Percentiles rank a stretch among this genome's conserved stretches.
Evolutionary conservation across 2,329 filamentous ascomycete species (phyloP).

Genomic region (Penicillium sp.): DNA sequence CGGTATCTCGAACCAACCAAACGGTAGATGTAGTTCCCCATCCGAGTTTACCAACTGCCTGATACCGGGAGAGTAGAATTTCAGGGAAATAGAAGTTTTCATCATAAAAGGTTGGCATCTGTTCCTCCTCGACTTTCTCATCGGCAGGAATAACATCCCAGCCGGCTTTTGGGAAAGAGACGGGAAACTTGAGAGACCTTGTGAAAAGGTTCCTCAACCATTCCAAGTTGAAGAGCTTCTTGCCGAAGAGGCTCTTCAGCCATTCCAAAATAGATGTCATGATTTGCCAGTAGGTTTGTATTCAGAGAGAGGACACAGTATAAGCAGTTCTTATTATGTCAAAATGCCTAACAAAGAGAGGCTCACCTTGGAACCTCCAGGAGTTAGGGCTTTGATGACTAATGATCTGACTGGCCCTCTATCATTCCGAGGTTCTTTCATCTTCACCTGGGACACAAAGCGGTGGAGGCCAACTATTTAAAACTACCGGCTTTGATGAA

Average conservation of each 20-base stretch:
- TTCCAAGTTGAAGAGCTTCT: background rate
- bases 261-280: background rate
- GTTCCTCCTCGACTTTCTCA: too few species aligned
- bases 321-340: background rate
- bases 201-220: too few species aligned
- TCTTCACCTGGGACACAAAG: background rate
- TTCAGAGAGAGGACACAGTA: background rate
- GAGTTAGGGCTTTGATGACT: background rate
- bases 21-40: too few species aligned
- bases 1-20: too few species aligned
- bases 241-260: background rate
- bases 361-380: background rate
- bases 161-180: too few species aligned
- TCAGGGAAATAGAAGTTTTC: too few species aligned
- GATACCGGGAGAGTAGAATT: too few species aligned
- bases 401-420: background rate
- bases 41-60: too few species aligned
- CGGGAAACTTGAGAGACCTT: too few species aligned
- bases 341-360: background rate
- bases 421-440: background rate
- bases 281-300: background rate
- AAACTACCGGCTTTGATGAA: background rate
- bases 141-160: too few species aligned
- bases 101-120: too few species aligned
- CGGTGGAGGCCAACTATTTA: background rate